phyloP scores from a whole-genome alignment of 768 basidiomycete genomes.

The Lactifluus rugatus region DNA sequence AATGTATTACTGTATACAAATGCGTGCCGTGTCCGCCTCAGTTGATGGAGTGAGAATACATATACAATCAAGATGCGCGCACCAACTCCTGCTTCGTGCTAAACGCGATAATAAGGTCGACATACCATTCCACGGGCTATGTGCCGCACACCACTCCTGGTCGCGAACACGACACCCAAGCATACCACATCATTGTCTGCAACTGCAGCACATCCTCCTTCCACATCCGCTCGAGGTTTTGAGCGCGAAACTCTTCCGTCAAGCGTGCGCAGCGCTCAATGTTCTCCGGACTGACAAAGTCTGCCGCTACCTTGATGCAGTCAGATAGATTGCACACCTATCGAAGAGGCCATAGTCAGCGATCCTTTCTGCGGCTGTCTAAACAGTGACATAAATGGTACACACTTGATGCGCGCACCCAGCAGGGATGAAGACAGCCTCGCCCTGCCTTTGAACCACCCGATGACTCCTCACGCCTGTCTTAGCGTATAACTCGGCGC shows the following conservation, averaged over 20 bases:
- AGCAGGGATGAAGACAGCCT: slow-evolving; percentile 93
- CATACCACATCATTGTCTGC: slow-evolving; percentile 88
- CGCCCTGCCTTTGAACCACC: slow-evolving; percentile 85
- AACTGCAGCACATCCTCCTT: slow-evolving; percentile 91
- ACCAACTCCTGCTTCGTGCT: slow-evolving; percentile 2
- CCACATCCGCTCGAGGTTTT: slow-evolving; percentile 81
- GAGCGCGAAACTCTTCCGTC: slow-evolving; percentile 80
- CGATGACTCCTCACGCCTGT: slow-evolving; percentile 67
- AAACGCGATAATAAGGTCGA: neutral
- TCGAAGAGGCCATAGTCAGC: neutral
- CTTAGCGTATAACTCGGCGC: slow-evolving; percentile 54
- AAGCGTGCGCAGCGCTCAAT: slow-evolving; percentile 74
- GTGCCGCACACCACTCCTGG: neutral
- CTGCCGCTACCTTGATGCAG: slow-evolving; percentile 90
- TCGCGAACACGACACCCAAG: slow-evolving; percentile 63
- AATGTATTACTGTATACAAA: slow-evolving; percentile 17
- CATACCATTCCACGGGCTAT: neutral
- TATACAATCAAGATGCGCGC: slow-evolving; percentile 6
- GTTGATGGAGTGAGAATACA: slow-evolving; percentile 13
- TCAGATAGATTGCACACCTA: slow-evolving; percentile 88
- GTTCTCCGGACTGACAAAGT: slow-evolving; percentile 93
- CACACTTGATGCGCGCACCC: slow-evolving; percentile 84
- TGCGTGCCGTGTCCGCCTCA: slow-evolving; percentile 4
- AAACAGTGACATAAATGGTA: neutral
- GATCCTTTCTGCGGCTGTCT: no score